phyloP scores from a whole-genome alignment of 768 basidiomycete genomes.

The Leccinum subgranulosum region DNA sequence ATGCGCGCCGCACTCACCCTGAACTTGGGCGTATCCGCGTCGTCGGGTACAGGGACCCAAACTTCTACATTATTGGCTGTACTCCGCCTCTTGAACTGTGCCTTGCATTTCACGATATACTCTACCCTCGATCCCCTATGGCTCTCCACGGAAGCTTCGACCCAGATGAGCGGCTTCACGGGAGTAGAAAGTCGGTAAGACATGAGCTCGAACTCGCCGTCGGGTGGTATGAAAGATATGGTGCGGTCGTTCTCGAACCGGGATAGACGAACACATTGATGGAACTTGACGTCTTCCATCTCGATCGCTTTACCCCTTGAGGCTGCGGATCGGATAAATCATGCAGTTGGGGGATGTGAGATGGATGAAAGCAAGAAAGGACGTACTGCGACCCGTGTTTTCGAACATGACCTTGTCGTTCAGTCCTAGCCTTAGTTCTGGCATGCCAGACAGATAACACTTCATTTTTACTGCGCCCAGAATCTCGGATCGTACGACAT shows the following conservation, averaged over 20 bases:
- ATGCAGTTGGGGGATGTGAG: neutral
- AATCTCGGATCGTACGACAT: constrained; percentile 96
- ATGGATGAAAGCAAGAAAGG: neutral
- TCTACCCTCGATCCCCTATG: constrained; percentile 92
- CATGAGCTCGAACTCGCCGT: constrained; percentile 99
- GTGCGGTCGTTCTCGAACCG: constrained; percentile 99
- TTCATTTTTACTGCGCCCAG: constrained; percentile 99
- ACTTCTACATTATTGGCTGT: constrained; percentile 99
- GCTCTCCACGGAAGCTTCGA: constrained; percentile 94
- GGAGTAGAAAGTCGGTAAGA: constrained; percentile 94
- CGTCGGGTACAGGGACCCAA: constrained; percentile 98
- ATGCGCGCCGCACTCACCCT: constrained; percentile 46
- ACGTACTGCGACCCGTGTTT: constrained; percentile 88
- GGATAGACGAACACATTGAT: constrained; percentile 96
- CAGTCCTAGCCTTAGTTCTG: constrained; percentile 88
- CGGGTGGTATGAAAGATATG: constrained; percentile 98
- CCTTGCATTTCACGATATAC: constrained; percentile 94
- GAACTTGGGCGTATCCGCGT: constrained; percentile 97
- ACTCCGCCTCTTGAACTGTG: constrained; percentile 95
- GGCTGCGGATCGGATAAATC: neutral
- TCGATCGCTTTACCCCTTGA: constrained; percentile 95
- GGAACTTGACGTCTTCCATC: constrained; percentile 99
- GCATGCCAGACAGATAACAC: constrained; percentile 99
- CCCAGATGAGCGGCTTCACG: constrained; percentile 93
- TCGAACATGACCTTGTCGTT: constrained; percentile 99